Percentiles rank a stretch among this genome's conserved stretches.
phyloP scores from a whole-genome alignment of 331 rosid species.

The Quercus lobata region DNA sequence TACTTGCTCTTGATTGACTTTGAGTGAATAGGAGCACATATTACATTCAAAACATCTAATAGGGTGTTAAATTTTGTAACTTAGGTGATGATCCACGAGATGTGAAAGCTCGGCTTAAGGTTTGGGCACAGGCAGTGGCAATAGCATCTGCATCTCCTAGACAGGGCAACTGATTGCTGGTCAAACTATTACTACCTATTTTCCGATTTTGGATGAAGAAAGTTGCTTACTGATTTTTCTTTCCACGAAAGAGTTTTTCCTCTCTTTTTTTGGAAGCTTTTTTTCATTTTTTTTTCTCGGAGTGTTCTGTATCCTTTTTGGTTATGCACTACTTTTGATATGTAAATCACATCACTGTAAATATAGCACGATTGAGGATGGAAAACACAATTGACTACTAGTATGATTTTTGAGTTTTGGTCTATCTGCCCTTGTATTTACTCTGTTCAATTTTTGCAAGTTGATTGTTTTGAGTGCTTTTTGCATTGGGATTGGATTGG shows the following conservation, averaged over 20 bases:
- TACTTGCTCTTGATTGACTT: not conserved
- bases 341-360: slow-evolving; percentile 17
- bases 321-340: slow-evolving; percentile 20
- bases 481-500: not conserved
- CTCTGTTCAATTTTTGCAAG: not conserved
- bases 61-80: not conserved
- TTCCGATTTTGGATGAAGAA: not conserved
- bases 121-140: slow-evolving; percentile 94
- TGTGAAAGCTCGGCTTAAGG: slow-evolving; percentile 88
- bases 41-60: not conserved
- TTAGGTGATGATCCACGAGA: slow-evolving; percentile 81
- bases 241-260: not conserved
- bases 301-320: slow-evolving; percentile 14
- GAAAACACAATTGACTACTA: not conserved
- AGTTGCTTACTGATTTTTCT: not conserved
- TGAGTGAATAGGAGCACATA: not conserved
- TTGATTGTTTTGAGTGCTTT: not conserved
- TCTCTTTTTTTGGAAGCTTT: not conserved
- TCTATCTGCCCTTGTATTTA: not conserved
- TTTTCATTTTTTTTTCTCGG: not conserved
- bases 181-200: not conserved
- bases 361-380: slow-evolving; percentile 11
- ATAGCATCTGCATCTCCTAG: slow-evolving; percentile 58
- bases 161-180: slow-evolving; percentile 28
- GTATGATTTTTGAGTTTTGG: not conserved